Evolutionary conservation across 1,284 basidiomycete species (phyloP), one percentile per base, ranked within the genome.

Genomic region (Lentinula novae-zelandiae): DNA sequence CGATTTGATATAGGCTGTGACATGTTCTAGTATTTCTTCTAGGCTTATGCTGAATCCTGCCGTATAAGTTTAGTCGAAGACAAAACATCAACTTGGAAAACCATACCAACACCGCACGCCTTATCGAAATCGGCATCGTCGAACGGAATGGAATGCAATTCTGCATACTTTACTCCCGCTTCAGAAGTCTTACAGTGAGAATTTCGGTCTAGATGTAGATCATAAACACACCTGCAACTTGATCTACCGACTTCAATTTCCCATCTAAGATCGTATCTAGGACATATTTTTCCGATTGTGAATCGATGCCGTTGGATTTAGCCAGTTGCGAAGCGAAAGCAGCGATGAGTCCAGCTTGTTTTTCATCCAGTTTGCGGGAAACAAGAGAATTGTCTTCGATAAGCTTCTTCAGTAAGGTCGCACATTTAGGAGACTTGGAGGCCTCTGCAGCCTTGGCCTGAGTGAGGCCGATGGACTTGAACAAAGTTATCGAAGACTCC

Each of bases 41-140:
- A 85, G 70, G 0, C 90, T 86, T 57, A 98, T 89, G 62, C 78
- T 84, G 72, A 96, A 91, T 13, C 93, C 95, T 97, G 67, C 34
- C 4, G 44, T 42, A 33, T 34, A 58, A 57, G 9, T 27, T 49
- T 61, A 60, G 44, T 60, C 17, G 33, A 58, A 31, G 36, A 63
- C 9, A 42, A 62, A 9, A 40, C 10, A 52, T 42, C n/a, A 55
- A 22, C 36, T 1, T 6, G 33, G 38, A 57, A 58, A 40, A 13
- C 80, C 92, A 69, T 67, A 95, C 95, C 96, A 60, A 98, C 89
- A 67, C 96, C 96, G 70, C 93, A 94, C 17, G 85, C 81, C 65
- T 82, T 78, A 69, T 96, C 84, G 69, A 98, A 98, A 52, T 87
- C 86, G 10, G 70, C 74, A n/a, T 85, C 81, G 67, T 96, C 81